These are phyloP conservation scores for Xylaria polymorpha DNA, from an alignment of 2,329 filamentous ascomycete genomes.

Conservation along the genomic window DNA sequence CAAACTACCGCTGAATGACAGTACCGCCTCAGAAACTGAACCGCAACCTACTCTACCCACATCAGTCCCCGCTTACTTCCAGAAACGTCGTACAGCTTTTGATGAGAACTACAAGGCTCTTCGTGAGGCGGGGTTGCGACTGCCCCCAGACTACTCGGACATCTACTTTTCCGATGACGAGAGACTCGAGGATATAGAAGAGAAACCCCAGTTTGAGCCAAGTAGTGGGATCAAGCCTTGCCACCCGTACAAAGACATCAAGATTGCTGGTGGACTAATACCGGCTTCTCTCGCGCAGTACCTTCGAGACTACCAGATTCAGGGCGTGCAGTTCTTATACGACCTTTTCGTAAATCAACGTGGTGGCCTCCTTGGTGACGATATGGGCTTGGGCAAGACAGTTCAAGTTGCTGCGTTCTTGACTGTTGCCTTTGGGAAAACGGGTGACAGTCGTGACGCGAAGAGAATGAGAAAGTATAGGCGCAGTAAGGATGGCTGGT, in stretches of 20 bases:
- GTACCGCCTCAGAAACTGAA: conserved; percentile 53
- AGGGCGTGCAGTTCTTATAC: conserved; percentile 87
- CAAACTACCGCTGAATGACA: conserved; percentile 43
- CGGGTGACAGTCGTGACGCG: conserved; percentile 83
- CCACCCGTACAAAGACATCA: conserved; percentile 78
- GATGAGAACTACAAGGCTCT: conserved; percentile 70
- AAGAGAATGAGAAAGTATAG: conserved; percentile 91
- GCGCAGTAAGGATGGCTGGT: conserved; percentile 74
- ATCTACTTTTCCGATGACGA: conserved; percentile 82
- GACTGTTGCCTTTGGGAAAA: conserved; percentile 93
- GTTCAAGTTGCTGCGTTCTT: conserved; percentile 96
- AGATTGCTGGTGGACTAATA: conserved; percentile 81
- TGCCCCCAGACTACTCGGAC: conserved; percentile 81
- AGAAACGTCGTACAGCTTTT: conserved; percentile 74
- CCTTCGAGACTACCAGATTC: conserved; percentile 89
- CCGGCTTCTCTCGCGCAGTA: conserved; percentile 92
- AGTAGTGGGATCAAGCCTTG: conserved; percentile 70
- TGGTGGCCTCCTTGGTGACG: conserved; percentile 91
- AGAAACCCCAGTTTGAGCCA: conserved; percentile 75
- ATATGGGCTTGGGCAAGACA: conserved; percentile 98
- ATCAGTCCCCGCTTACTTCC: conserved; percentile 78
- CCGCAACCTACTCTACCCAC: conserved; percentile 59
- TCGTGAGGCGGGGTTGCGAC: conserved; percentile 74
- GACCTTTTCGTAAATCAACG: conserved; percentile 90
- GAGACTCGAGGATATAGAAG: conserved; percentile 67